phyloP scores from a whole-genome alignment of 208 protist species.

The Trypanosoma cruzi region DNA sequence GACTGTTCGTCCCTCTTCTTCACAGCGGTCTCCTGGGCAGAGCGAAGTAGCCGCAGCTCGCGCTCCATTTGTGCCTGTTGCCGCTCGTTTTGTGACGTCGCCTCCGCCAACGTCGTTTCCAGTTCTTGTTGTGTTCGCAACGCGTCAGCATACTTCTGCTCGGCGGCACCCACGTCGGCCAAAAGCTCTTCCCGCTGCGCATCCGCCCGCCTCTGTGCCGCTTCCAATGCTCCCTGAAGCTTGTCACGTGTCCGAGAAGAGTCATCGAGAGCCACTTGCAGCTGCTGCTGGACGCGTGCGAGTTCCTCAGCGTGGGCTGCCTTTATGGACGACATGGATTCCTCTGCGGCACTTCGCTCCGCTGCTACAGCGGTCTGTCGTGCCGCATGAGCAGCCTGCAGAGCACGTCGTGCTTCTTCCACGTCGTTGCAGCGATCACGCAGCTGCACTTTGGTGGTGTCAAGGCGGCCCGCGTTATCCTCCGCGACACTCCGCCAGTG shows the following conservation, averaged over 20 bases:
- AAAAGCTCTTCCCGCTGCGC: slow-evolving; percentile 7
- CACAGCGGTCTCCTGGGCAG: neutral
- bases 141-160: slow-evolving; percentile 5
- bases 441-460: slow-evolving; percentile 7
- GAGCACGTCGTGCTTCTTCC: slow-evolving; percentile 20
- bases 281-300: slow-evolving; percentile 8
- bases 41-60: slow-evolving; percentile 4
- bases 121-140: neutral
- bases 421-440: slow-evolving; percentile 13
- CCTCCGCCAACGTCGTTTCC: slow-evolving; percentile 8
- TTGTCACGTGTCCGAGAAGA: slow-evolving; percentile 12
- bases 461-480: neutral
- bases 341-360: slow-evolving; percentile 15
- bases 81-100: neutral
- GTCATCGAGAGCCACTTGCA: slow-evolving; percentile 27
- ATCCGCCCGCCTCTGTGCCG: neutral
- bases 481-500: slow-evolving; percentile 45
- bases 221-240: slow-evolving; percentile 4
- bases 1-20: slow-evolving; percentile 2
- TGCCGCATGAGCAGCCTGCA: slow-evolving; percentile 21
- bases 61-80: neutral
- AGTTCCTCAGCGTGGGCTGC: slow-evolving; percentile 23
- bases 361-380: slow-evolving; percentile 1
- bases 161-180: neutral
- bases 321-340: slow-evolving; percentile 17